These are phyloP conservation scores for Apiospora hydei DNA, from an alignment of 2,329 filamentous ascomycete genomes.

Conservation along the genomic window DNA sequence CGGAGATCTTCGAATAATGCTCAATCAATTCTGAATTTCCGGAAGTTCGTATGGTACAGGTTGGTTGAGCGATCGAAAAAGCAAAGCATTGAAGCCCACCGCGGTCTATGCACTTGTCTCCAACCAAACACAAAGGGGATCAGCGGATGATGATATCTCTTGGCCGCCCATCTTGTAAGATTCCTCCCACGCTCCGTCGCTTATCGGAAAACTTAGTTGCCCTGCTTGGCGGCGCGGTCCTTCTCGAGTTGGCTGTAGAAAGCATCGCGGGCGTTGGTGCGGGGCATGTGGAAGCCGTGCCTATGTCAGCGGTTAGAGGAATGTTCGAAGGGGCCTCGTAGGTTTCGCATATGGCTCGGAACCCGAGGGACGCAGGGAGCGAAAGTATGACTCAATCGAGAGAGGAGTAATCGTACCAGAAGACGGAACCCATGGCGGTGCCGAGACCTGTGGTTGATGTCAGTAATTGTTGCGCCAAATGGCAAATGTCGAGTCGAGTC, in stretches of 20 bases:
- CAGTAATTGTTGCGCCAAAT: constrained; percentile 37
- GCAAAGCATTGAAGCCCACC: constrained; percentile 18
- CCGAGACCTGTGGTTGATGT: constrained; percentile 56
- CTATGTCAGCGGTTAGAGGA: constrained; percentile 42
- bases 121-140: constrained; percentile 21
- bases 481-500: neutral
- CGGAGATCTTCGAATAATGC: neutral
- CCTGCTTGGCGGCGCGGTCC: constrained; percentile 53
- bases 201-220: constrained; percentile 28
- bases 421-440: constrained; percentile 61
- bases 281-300: constrained; percentile 70
- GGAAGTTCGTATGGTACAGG: constrained; percentile 28
- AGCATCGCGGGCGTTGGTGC: constrained; percentile 64
- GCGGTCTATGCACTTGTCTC: constrained; percentile 23
- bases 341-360: neutral
- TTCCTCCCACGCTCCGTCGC: neutral
- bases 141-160: constrained; percentile 15
- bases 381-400: neutral
- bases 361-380: neutral
- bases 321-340: neutral
- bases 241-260: constrained; percentile 66
- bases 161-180: constrained; percentile 3
- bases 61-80: constrained; percentile 17
- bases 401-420: constrained; percentile 57
- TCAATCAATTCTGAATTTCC: constrained; percentile 29